A percentile compares a stretch with the other conserved stretches of the same genome.
Conservation (phyloP, 805 yeast genomes). For the Kazachstania kunashirensis region DNA sequence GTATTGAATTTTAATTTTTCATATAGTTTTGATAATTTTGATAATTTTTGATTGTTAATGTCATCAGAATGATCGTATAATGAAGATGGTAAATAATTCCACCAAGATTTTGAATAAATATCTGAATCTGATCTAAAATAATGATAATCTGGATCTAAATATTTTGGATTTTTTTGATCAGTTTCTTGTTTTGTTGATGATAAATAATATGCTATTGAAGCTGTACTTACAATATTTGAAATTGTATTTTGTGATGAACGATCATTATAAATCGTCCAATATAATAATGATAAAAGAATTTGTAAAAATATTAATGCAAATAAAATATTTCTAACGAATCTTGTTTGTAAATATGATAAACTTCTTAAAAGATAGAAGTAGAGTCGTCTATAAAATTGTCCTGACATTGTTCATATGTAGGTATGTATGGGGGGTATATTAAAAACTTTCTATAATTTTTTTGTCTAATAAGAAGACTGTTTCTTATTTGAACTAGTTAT, state of each 20-base stretch:
- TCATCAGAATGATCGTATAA: background rate
- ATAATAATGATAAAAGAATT: conserved; percentile 1
- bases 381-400: background rate
- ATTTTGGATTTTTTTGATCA: background rate
- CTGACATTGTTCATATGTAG: too few relatives aligned
- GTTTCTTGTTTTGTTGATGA: background rate
- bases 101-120: background rate
- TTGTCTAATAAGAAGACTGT: too few relatives aligned
- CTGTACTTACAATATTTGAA: background rate
- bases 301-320: conserved; percentile 2
- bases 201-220: background rate
- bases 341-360: background rate
- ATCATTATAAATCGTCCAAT: conserved; percentile 2
- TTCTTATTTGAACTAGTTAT: too few relatives aligned
- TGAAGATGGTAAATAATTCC: conserved; percentile 1
- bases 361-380: background rate
- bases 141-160: conserved; percentile 2
- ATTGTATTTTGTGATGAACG: background rate
- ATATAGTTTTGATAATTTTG: conserved; percentile 8
- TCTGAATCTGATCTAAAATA: conserved; percentile 1
- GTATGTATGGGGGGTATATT: too few relatives aligned
- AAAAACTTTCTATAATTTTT: too few relatives aligned
- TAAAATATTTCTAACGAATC: conserved; percentile 1
- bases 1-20: conserved; percentile 14
- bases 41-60: background rate